Base-by-base conservation (phyloP, 83 land plant genomes). In the Picea mariana region DNA sequence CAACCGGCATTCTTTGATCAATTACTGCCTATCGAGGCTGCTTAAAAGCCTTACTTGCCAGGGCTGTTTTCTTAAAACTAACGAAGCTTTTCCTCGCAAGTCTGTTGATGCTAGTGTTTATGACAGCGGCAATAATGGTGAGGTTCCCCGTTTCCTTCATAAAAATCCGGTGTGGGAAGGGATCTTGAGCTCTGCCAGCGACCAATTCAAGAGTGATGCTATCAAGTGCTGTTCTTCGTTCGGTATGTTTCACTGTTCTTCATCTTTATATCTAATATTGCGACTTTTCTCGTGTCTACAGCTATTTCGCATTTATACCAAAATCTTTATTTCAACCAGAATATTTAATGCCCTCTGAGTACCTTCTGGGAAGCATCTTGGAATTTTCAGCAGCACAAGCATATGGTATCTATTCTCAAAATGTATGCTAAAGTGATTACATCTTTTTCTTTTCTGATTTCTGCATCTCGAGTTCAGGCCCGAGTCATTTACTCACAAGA, bases 181-280 rank as follows among this genome's bases (percentile, higher is more conserved):
- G 18, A 77, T 44, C n/a, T 77, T 77, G 79, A 59, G 7, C 31
- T 77, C 63, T 60, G 9, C 16, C 7, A 77, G 1, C 3, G 63
- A 18, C 1, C 3, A 59, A 16, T 26, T 55, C 5, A 55, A 77
- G 47, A 18, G 40, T 59, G 79, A 77, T 77, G 63, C 21, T 77
- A 55, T 59, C n/a, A 77, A 55, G 21, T 59, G 79, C 9, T 58
- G 79, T 58, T 49, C 63, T 77, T 77, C 42, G 9, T 77, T 77
- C 0, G 79, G 79, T 77, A 77, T 24, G 79, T 55, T 77, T 15
- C 62, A 5, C 13, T 15, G 13, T 77, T 55, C 55, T 15, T 9
- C 34, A 55, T 42, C 1, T 18, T 1, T 75, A 4, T 44, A 23
- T 4, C 21, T 49, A 27, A 13, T 15, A 52, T 11, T 27, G 61